Percentiles rank a stretch among this genome's conserved stretches.
Conservation (phyloP, 2,329 filamentous ascomycete genomes). For the Ilyonectria sp. region DNA sequence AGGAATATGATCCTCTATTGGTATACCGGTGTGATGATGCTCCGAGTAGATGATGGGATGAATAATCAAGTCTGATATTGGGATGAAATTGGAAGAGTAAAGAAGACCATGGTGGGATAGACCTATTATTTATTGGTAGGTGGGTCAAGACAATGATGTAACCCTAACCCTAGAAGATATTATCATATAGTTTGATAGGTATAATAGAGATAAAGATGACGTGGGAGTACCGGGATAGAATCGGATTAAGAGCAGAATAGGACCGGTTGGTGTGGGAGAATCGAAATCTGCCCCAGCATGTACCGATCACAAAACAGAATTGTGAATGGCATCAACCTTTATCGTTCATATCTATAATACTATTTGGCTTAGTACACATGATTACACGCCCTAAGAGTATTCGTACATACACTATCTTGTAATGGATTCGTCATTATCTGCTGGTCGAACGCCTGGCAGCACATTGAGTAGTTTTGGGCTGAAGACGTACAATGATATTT, state of each 20-base stretch:
- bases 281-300: no score
- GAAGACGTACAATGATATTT: no score
- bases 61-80: not conserved
- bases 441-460: no score
- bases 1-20: no score
- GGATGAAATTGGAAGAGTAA: conserved; percentile 10
- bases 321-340: no score
- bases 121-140: conserved; percentile 2
- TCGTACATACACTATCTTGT: not conserved
- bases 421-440: no score
- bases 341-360: no score
- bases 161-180: not conserved
- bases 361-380: not conserved
- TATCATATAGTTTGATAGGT: not conserved
- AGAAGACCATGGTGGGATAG: conserved; percentile 6
- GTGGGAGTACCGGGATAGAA: conserved; percentile 6
- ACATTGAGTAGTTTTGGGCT: no score
- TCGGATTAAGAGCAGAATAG: conserved; percentile 1
- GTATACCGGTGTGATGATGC: no score
- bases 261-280: no score
- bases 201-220: not conserved
- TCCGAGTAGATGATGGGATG: no score
- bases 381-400: conserved; percentile 6
- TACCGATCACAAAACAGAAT: no score
- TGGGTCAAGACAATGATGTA: conserved; percentile 5